Evolutionary conservation across 345 rosid species (phyloP).

Genomic region (Brassica rapa): DNA sequence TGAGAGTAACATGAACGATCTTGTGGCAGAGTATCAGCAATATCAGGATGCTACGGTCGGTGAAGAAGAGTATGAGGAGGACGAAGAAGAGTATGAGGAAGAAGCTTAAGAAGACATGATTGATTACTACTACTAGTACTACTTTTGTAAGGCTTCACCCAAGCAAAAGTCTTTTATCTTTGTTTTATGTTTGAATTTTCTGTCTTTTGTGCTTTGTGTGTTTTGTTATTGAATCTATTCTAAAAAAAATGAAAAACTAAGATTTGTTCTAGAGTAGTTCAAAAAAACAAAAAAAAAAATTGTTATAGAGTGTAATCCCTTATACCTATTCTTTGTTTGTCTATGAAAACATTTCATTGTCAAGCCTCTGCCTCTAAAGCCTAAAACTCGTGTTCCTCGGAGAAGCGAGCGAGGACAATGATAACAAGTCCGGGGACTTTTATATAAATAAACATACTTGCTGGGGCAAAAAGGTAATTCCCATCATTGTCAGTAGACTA

Average conservation of each 20-base stretch:
- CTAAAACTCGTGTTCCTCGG: neutral
- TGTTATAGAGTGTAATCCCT: conserved; percentile 27
- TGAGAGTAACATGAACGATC: conserved; percentile 43
- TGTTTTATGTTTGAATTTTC: conserved; percentile 27
- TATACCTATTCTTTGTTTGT: conserved; percentile 36
- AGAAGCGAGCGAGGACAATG: neutral
- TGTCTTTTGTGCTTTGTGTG: conserved; percentile 30
- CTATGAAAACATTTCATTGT: conserved; percentile 18
- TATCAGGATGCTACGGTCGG: conserved; percentile 42
- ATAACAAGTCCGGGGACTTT: neutral
- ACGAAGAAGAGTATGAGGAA: conserved; percentile 25
- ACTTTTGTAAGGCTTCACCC: conserved; percentile 26
- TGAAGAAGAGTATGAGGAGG: conserved; percentile 38
- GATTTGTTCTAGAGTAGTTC: conserved; percentile 31
- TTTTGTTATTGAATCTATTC: conserved; percentile 16
- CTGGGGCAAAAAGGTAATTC: conserved; percentile 1
- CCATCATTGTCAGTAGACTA: neutral
- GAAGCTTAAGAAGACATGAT: conserved; percentile 28
- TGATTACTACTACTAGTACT: conserved; percentile 11
- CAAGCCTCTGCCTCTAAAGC: neutral
- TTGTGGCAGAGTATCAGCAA: conserved; percentile 41
- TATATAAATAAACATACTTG: conserved; percentile 9
- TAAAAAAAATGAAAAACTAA: neutral
- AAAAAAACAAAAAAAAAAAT: no score
- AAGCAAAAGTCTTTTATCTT: conserved; percentile 24